Evolutionary conservation across 352 stramenopile genomes (phyloP), one percentile per base, ranked within the genome.

Genomic region (Lagenidium giganteum): DNA sequence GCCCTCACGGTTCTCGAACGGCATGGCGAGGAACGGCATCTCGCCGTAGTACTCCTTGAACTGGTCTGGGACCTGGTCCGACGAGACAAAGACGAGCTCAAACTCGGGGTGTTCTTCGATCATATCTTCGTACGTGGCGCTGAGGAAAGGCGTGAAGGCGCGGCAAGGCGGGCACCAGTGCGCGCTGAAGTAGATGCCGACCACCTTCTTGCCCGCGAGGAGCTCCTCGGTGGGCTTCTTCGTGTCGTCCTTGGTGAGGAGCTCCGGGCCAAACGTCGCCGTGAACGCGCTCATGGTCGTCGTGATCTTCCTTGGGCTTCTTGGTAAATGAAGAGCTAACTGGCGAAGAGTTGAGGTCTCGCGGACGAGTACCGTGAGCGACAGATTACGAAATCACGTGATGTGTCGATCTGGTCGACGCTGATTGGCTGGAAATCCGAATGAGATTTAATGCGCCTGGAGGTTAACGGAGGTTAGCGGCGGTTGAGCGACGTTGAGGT

Each of bases 101-200:
- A 97, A 88, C 36, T 95, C 77, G 16, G 76, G 68, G 60, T 92
- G 77, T 38, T 91, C 63, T 37, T 91, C 75, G 35, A 93, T 52
- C 51, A 96, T 75, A 48, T 95, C 75, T 31, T 96, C 70, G 66
- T 98, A 98, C 23, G 88, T 67, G 33, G 85, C 75, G 51, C 58
- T 81, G 36, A 98, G 75, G 67, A 97, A 87, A 7, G 94, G 93
- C 49, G 93, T 98, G 66, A 98, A 98, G 18, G 73, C 61, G 41
- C 87, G 82, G 71, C 94, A 98, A 26, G 94, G 93, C 26, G 69
- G 74, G 66, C 93, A 98, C 93, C 94, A 98, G 71, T 97, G 82
- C 9, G 94, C 94, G 40, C 74, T 96, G 81, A 98, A 99, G 74
- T 98, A 98, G 30, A 98, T 64, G n/a, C 83, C 82, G 23, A 97